A percentile compares a stretch with the other conserved stretches of the same genome.
phyloP scores from a whole-genome alignment of 2,329 filamentous ascomycete species.

The Ophiostoma tasmaniense region DNA sequence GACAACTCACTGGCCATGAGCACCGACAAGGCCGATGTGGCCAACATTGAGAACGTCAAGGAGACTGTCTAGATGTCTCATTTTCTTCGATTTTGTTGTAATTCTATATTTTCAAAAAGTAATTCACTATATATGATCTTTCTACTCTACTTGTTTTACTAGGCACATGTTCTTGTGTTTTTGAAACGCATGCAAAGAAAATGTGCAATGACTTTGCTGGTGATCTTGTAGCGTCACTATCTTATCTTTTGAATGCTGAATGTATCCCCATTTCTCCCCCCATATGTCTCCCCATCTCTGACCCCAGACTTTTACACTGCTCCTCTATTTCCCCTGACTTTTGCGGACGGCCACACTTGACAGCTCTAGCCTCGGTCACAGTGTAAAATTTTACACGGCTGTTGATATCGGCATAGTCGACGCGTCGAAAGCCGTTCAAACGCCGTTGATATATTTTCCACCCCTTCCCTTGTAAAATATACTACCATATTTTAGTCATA shows the following conservation, averaged over 20 bases:
- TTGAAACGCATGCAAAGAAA: neutral
- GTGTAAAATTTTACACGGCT: neutral
- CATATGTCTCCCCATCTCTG: neutral
- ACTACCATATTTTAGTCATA: neutral
- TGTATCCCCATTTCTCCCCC: no score
- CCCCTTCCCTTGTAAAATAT: neutral
- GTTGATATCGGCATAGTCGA: neutral
- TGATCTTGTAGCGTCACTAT: neutral
- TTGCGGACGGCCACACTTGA: neutral
- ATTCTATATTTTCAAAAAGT: neutral
- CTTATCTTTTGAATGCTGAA: neutral
- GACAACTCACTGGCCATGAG: slow-evolving; percentile 9
- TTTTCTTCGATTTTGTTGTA: neutral
- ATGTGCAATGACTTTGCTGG: neutral
- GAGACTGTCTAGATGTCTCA: neutral
- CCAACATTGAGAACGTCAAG: slow-evolving; percentile 11
- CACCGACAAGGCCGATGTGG: slow-evolving; percentile 9
- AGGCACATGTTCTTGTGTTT: neutral
- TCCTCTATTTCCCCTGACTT: neutral
- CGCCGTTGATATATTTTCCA: neutral
- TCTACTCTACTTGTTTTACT: neutral
- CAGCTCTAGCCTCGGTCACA: neutral
- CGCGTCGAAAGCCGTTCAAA: neutral
- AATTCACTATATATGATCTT: neutral
- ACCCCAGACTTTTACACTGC: neutral